Evolutionary conservation across 2,329 filamentous ascomycete species (phyloP).

Genomic region (Rhinocladiella similis): DNA sequence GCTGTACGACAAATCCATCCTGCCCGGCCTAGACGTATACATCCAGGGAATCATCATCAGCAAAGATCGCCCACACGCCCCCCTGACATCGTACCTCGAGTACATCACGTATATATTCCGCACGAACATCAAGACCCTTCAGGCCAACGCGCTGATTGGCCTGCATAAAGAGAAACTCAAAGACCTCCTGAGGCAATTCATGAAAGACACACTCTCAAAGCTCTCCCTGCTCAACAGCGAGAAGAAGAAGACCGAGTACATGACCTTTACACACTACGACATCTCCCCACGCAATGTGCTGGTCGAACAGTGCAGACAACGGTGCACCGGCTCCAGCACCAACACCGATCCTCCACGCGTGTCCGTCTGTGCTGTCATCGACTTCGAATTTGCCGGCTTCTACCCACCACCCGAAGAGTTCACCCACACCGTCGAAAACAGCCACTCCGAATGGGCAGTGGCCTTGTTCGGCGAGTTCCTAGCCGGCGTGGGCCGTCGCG

Average conservation of each 20-base stretch:
- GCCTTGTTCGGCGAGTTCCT: conserved; percentile 17
- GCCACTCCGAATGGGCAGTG: conserved; percentile 22
- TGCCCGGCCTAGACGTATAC: conserved; percentile 19
- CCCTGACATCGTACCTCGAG: conserved; percentile 8
- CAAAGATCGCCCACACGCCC: conserved; percentile 2
- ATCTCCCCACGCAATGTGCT: conserved; percentile 32
- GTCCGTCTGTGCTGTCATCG: conserved; percentile 31
- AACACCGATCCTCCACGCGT: neutral
- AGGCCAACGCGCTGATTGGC: conserved; percentile 8
- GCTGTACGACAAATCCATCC: conserved; percentile 17
- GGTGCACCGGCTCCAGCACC: conserved; percentile 10
- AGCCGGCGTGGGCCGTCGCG: conserved; percentile 7
- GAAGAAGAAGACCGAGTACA: conserved; percentile 3
- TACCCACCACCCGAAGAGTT: conserved; percentile 35
- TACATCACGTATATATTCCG: conserved; percentile 13
- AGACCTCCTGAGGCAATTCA: conserved; percentile 13
- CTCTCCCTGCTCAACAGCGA: conserved; percentile 14
- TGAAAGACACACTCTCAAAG: conserved; percentile 15
- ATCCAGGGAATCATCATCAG: conserved; percentile 17
- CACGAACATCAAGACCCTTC: conserved; percentile 10
- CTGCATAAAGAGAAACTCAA: conserved; percentile 16
- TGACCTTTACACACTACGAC: conserved; percentile 32
- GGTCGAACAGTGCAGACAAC: conserved; percentile 16
- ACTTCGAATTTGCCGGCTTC: conserved; percentile 36
- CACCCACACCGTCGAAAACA: conserved; percentile 18